Percentiles rank a stretch among this genome's conserved stretches.
phyloP scores from a whole-genome alignment of 306 rosid species.

The Pyrus bretschneideri region DNA sequence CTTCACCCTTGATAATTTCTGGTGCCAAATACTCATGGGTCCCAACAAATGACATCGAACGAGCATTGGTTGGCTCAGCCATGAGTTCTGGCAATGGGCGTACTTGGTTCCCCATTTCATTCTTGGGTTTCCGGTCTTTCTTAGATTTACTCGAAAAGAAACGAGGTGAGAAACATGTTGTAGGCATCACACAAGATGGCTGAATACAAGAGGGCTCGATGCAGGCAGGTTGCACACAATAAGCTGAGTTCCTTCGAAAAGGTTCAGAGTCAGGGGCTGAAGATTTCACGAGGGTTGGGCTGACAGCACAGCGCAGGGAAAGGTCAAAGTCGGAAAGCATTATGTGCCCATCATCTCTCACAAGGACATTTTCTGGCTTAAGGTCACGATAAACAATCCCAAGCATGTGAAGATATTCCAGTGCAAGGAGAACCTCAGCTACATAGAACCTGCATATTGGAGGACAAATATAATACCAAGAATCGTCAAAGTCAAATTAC shows the following conservation, averaged over 20 bases:
- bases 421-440: slow-evolving; percentile 48
- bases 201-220: slow-evolving; percentile 50
- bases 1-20: slow-evolving; percentile 52
- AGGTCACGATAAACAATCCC: slow-evolving; percentile 58
- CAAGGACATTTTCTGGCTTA: slow-evolving; percentile 53
- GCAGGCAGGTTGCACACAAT: slow-evolving; percentile 47
- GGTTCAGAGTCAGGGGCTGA: slow-evolving; percentile 31
- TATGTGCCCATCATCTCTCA: slow-evolving; percentile 54
- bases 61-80: slow-evolving; percentile 58
- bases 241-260: slow-evolving; percentile 31
- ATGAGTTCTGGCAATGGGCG: slow-evolving; percentile 48
- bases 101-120: slow-evolving; percentile 46
- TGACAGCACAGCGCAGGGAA: slow-evolving; percentile 45
- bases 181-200: slow-evolving; percentile 44
- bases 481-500: neutral
- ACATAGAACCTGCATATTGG: slow-evolving; percentile 39
- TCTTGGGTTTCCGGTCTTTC: slow-evolving; percentile 43
- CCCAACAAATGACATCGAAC: slow-evolving; percentile 55
- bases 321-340: slow-evolving; percentile 56
- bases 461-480: neutral
- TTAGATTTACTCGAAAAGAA: slow-evolving; percentile 41
- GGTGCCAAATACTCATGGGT: slow-evolving; percentile 57
- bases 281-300: slow-evolving; percentile 43
- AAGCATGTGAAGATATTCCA: slow-evolving; percentile 58
- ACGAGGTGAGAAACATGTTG: slow-evolving; percentile 50